These are phyloP conservation scores for Hyparrhenia diplandra DNA, from an alignment of 176 grass and related monocot genomes.

Conservation along the genomic window DNA sequence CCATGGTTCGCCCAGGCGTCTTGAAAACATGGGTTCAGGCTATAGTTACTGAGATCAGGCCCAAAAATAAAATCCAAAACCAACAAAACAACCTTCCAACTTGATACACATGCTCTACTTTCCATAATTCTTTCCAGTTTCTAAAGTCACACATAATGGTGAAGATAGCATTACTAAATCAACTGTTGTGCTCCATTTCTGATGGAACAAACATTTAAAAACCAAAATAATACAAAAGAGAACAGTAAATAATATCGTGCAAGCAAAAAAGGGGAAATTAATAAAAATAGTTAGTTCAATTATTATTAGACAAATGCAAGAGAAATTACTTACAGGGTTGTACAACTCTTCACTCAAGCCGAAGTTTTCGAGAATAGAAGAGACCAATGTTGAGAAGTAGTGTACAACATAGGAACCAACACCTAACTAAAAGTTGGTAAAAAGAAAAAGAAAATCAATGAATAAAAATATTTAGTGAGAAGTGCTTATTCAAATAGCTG, in stretches of 20 bases:
- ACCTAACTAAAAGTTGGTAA: slow-evolving; percentile 55
- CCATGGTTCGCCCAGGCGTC: too few species aligned
- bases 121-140: neutral
- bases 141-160: neutral
- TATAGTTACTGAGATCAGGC: neutral
- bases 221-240: neutral
- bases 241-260: neutral
- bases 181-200: neutral
- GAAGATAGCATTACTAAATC: neutral
- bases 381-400: slow-evolving; percentile 80
- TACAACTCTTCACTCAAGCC: slow-evolving; percentile 90
- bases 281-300: neutral
- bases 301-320: neutral
- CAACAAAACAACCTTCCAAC: neutral
- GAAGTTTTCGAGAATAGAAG: slow-evolving; percentile 73
- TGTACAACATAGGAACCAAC: slow-evolving; percentile 76
- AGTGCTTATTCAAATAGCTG: slow-evolving; percentile 7
- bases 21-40: too few species aligned
- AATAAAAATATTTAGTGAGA: slow-evolving; percentile 5
- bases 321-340: slow-evolving; percentile 75
- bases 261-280: neutral
- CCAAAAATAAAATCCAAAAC: neutral
- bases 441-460: slow-evolving; percentile 6
- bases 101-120: neutral
- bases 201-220: neutral